phyloP scores from a whole-genome alignment of 441 rosid species.

The Erysimum cheiri region DNA sequence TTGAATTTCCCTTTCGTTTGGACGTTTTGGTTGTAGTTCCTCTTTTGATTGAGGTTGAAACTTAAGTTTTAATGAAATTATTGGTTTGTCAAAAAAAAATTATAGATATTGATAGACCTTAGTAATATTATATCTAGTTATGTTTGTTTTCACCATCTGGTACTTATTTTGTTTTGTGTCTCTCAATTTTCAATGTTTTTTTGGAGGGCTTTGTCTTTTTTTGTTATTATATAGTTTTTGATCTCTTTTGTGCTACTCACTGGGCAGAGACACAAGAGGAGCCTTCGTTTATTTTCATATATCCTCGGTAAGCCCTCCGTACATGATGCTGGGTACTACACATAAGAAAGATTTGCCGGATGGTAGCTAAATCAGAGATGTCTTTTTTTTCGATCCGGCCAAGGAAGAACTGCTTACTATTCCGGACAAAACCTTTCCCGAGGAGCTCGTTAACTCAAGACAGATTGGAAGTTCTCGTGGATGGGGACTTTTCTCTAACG shows the following conservation, averaged over 20 bases:
- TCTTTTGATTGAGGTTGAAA: no score
- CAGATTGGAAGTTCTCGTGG: constrained; percentile 30
- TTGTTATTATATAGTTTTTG: no score
- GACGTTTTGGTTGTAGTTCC: no score
- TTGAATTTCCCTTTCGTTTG: no score
- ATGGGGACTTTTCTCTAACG: constrained; percentile 25
- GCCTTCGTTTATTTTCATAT: constrained; percentile 31
- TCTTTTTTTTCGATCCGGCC: constrained; percentile 31
- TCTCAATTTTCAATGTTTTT: no score
- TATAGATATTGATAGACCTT: no score
- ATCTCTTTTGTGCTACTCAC: neutral
- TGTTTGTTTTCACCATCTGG: no score
- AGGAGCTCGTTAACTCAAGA: constrained; percentile 19
- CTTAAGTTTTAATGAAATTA: no score
- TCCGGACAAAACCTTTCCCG: neutral
- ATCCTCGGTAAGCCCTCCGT: neutral
- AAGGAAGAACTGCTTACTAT: constrained; percentile 29
- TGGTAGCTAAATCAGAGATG: constrained; percentile 18
- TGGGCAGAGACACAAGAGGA: neutral
- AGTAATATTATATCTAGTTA: no score
- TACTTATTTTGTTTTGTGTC: no score
- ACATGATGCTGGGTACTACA: constrained; percentile 22
- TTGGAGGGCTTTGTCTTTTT: no score
- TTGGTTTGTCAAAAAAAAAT: no score
- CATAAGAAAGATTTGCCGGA: neutral